Evolutionary conservation across 352 stramenopile genomes (phyloP).

Genomic region (Blastocystis sp.): DNA sequence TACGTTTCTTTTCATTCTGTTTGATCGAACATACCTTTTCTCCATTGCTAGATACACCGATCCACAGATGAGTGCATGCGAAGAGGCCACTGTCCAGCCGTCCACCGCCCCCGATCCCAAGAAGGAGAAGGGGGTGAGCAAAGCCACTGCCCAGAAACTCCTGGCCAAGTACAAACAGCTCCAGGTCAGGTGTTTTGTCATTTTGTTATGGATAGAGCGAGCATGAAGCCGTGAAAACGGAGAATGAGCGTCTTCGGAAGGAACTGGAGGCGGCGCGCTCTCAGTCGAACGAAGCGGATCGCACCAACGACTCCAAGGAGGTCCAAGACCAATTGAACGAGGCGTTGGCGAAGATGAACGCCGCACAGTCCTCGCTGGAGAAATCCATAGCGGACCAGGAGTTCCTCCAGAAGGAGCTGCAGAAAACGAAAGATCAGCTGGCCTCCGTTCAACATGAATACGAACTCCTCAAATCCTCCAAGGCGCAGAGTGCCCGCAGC

Average conservation of each 20-base stretch:
- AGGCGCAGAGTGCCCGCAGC: background rate
- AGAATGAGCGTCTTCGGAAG: background rate
- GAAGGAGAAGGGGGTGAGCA: conserved; percentile 52
- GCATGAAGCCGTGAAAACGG: conserved; percentile 24
- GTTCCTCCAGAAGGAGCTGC: background rate
- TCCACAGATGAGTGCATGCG: background rate
- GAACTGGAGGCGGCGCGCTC: too few relatives aligned
- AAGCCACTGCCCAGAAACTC: conserved; percentile 44
- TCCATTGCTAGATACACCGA: background rate
- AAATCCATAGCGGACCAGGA: background rate
- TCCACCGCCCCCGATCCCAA: background rate
- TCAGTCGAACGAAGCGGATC: too few relatives aligned
- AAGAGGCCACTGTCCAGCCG: background rate
- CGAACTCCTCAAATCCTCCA: background rate
- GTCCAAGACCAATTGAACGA: background rate
- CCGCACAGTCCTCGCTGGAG: background rate
- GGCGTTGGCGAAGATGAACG: background rate
- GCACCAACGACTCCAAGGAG: background rate
- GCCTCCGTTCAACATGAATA: background rate
- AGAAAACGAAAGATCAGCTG: background rate
- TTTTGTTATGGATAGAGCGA: background rate
- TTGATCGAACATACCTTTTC: background rate
- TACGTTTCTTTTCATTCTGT: background rate
- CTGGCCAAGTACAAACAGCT: conserved; percentile 45
- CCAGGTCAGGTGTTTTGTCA: background rate